phyloP scores from a whole-genome alignment of 345 rosid genomes.

The Hibiscus mutabilis region DNA sequence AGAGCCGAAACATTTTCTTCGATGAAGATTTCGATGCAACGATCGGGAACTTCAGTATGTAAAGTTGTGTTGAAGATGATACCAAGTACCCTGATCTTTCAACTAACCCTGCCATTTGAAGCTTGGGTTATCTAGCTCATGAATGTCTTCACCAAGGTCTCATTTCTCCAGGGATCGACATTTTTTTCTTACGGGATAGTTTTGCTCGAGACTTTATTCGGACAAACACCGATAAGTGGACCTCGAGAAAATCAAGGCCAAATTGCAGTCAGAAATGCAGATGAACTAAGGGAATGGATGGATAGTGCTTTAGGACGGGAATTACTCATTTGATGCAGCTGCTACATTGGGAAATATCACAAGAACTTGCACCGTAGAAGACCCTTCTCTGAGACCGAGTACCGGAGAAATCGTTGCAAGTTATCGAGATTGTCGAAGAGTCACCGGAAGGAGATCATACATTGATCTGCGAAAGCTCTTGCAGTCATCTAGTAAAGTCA shows the following conservation, averaged over 20 bases:
- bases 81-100: slow-evolving; percentile 19
- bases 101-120: slow-evolving; percentile 32
- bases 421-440: slow-evolving; percentile 43
- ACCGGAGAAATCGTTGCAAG: slow-evolving; percentile 67
- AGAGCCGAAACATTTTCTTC: slow-evolving; percentile 66
- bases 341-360: slow-evolving; percentile 54
- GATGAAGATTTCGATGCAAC: slow-evolving; percentile 86
- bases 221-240: slow-evolving; percentile 42
- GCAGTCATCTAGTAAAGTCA: slow-evolving; percentile 53
- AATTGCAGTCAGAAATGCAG: slow-evolving; percentile 37
- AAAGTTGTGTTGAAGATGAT: slow-evolving; percentile 37
- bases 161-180: slow-evolving; percentile 45
- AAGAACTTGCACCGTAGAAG: slow-evolving; percentile 56
- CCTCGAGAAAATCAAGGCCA: slow-evolving; percentile 40
- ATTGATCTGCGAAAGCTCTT: slow-evolving; percentile 57
- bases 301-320: too few relatives aligned
- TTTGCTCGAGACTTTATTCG: slow-evolving; percentile 62
- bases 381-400: slow-evolving; percentile 53
- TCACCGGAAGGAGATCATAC: slow-evolving; percentile 34
- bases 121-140: slow-evolving; percentile 37
- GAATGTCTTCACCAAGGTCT: slow-evolving; percentile 45
- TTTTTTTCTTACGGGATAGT: slow-evolving; percentile 72
- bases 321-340: too few relatives aligned
- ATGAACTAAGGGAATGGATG: too few relatives aligned
- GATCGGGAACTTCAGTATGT: slow-evolving; percentile 68